Percentiles rank a stretch among this genome's conserved stretches.
Conservation (phyloP, 108 stramenopile species). For the Aureococcus anophagefferens region DNA sequence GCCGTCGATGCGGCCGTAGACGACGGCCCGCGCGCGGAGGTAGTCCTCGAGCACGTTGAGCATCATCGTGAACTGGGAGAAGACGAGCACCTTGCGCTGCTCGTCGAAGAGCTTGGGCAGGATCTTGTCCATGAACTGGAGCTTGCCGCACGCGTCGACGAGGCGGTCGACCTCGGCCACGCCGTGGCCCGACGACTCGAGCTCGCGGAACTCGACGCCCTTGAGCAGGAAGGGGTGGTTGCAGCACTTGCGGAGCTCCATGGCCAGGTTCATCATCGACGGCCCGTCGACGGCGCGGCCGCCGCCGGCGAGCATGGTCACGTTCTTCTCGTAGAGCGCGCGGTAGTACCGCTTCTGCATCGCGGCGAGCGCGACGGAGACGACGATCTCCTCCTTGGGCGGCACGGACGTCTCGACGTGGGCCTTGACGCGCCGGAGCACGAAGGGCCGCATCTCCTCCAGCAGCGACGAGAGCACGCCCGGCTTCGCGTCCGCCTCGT, state of each 20-base stretch:
- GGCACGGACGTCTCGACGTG: slow-evolving; percentile 84
- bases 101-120: slow-evolving; percentile 77
- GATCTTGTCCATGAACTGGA: slow-evolving; percentile 91
- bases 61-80: slow-evolving; percentile 94
- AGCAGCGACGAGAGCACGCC: slow-evolving; percentile 46
- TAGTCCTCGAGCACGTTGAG: slow-evolving; percentile 95
- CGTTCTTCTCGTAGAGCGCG: slow-evolving; percentile 83
- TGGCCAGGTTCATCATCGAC: slow-evolving; percentile 88
- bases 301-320: slow-evolving; percentile 58
- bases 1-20: slow-evolving; percentile 88
- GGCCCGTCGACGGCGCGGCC: slow-evolving; percentile 77
- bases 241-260: slow-evolving; percentile 93
- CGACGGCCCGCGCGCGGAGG: slow-evolving; percentile 47
- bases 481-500: no score
- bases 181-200: background rate
- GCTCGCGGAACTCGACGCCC: slow-evolving; percentile 53
- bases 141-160: slow-evolving; percentile 76
- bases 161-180: slow-evolving; percentile 47
- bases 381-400: slow-evolving; percentile 78
- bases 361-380: slow-evolving; percentile 91
- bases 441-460: slow-evolving; percentile 74
- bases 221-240: slow-evolving; percentile 95
- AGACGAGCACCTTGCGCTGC: slow-evolving; percentile 86
- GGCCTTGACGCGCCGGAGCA: slow-evolving; percentile 83
- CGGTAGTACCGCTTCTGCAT: slow-evolving; percentile 93